These are phyloP conservation scores for Tolypocladium nubicola DNA, from an alignment of 2,329 filamentous ascomycete species.

Conservation along the genomic window DNA sequence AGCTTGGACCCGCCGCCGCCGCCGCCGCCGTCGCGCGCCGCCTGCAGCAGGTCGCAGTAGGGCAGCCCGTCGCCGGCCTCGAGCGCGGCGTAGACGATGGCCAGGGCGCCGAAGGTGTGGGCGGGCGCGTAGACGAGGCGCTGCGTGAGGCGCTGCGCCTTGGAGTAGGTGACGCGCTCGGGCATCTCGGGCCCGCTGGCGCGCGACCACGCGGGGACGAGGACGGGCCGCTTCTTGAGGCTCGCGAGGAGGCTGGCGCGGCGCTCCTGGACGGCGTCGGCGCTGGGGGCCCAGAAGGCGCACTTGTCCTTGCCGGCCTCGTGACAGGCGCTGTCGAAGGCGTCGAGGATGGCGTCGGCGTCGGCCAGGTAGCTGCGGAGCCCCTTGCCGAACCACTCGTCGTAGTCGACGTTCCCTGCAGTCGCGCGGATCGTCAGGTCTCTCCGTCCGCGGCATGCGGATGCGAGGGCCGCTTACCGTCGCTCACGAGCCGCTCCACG, in stretches of 20 bases:
- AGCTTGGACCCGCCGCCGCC: background rate
- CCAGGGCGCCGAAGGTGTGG: constrained; percentile 28
- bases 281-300: constrained; percentile 26
- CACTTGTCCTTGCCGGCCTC: constrained; percentile 37
- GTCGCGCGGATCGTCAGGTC: background rate
- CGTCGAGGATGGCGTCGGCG: constrained; percentile 40
- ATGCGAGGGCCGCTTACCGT: constrained; percentile 23
- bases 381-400: constrained; percentile 38
- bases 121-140: constrained; percentile 34
- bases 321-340: constrained; percentile 44
- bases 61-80: constrained; percentile 32
- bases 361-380: constrained; percentile 40
- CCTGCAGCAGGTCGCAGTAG: constrained; percentile 25
- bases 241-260: constrained; percentile 27
- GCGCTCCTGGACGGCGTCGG: constrained; percentile 26
- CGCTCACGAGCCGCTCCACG: constrained; percentile 38
- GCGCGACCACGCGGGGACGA: constrained; percentile 21
- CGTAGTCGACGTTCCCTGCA: constrained; percentile 39
- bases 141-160: constrained; percentile 31
- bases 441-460: no score
- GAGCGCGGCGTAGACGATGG: constrained; percentile 30
- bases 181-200: constrained; percentile 28
- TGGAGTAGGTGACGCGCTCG: constrained; percentile 38
- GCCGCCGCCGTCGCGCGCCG: background rate
- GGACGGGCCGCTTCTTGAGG: constrained; percentile 31